These are phyloP conservation scores for Cyclocybe cylindracea DNA, from an alignment of 768 basidiomycete genomes.

Conservation along the genomic window DNA sequence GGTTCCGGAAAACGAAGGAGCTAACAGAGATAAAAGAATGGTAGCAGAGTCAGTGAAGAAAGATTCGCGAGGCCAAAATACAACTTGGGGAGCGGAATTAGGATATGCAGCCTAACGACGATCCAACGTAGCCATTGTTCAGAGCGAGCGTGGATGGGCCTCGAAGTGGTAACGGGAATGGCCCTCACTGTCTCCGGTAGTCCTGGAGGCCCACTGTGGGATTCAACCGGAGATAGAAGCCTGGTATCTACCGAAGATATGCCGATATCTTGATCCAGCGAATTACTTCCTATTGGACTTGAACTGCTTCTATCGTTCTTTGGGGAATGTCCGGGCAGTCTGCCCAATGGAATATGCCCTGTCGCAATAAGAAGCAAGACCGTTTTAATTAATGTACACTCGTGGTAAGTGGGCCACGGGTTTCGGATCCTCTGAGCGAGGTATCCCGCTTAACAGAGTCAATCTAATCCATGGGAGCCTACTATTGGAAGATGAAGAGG, in stretches of 20 bases:
- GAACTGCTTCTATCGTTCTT: not conserved
- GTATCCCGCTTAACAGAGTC: slow-evolving; percentile 24
- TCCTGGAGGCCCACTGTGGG: slow-evolving; percentile 24
- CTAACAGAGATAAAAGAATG: slow-evolving; percentile 31
- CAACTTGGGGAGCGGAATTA: slow-evolving; percentile 18
- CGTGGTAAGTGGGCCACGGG: slow-evolving; percentile 27
- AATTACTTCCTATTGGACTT: slow-evolving; percentile 12
- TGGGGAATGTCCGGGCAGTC: slow-evolving; percentile 25
- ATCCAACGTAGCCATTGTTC: slow-evolving; percentile 19
- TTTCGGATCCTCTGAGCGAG: no score
- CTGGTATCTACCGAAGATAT: no score
- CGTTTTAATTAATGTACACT: slow-evolving; percentile 20
- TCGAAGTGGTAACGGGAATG: slow-evolving; percentile 18
- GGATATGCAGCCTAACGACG: slow-evolving; percentile 6
- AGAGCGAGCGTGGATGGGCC: slow-evolving; percentile 14
- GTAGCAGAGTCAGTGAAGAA: slow-evolving; percentile 11
- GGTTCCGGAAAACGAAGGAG: slow-evolving; percentile 30
- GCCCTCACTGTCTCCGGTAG: slow-evolving; percentile 24
- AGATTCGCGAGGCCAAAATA: slow-evolving; percentile 16
- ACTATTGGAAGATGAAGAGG: no score
- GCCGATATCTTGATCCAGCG: slow-evolving; percentile 28
- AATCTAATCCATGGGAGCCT: no score
- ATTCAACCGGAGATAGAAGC: no score
- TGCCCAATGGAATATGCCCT: slow-evolving; percentile 24
- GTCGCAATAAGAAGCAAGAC: slow-evolving; percentile 37